phyloP scores from a whole-genome alignment of 2,329 filamentous ascomycete genomes.

The Nakataea oryzae region DNA sequence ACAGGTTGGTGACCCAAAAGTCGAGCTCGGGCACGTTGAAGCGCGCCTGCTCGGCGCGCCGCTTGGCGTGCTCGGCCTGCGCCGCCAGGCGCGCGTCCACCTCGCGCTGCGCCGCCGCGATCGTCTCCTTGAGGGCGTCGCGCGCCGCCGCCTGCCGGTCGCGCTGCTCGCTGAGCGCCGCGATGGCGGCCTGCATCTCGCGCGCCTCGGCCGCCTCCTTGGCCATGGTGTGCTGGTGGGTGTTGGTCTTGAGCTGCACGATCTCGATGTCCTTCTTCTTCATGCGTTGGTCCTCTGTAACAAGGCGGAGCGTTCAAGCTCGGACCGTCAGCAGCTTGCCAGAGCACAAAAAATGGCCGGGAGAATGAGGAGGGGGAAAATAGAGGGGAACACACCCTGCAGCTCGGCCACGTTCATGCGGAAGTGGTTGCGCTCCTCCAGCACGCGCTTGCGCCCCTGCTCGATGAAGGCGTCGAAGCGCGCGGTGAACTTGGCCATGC shows the following conservation, averaged over 20 bases:
- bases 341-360: too few species aligned
- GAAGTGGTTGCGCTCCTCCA: conserved; percentile 92
- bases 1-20: conserved; percentile 91
- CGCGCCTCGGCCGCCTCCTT: conserved; percentile 68
- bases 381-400: conserved; percentile 51
- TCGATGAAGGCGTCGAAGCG: conserved; percentile 94
- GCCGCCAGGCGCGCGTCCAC: conserved; percentile 62
- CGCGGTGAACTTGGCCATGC: conserved; percentile 86
- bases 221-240: conserved; percentile 62
- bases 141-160: conserved; percentile 48
- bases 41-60: conserved; percentile 72
- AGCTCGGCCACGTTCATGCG: conserved; percentile 82
- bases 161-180: conserved; percentile 46
- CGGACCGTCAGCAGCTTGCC: too few species aligned
- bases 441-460: conserved; percentile 73
- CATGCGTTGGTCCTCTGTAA: conserved; percentile 82
- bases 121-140: conserved; percentile 48
- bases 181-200: conserved; percentile 60
- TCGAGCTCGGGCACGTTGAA: conserved; percentile 89
- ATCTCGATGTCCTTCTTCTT: conserved; percentile 83
- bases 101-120: conserved; percentile 56
- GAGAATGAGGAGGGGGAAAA: background rate
- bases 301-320: background rate
- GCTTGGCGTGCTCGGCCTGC: conserved; percentile 60
- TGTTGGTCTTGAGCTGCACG: conserved; percentile 57